These are phyloP conservation scores for Plantago ovata DNA, from an alignment of 257 asterid genomes.

Conservation along the genomic window DNA sequence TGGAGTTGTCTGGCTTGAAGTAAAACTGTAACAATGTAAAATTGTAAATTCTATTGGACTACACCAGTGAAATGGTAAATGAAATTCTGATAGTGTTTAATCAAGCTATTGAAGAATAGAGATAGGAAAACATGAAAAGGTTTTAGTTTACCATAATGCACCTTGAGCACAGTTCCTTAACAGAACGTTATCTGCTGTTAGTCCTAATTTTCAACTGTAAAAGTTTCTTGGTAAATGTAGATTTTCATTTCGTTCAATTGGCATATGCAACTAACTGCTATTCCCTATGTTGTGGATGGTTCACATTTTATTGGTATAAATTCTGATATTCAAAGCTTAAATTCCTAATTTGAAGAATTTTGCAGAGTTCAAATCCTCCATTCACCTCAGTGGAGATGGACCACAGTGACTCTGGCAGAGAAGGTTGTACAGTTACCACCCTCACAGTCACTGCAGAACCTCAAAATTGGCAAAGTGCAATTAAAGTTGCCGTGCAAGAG, in stretches of 20 bases:
- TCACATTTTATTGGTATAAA: constrained; percentile 14
- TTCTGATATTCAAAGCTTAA: constrained; percentile 18
- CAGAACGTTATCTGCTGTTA: background rate
- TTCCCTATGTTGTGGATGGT: constrained; percentile 6
- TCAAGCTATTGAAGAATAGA: constrained; percentile 1
- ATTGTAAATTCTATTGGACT: background rate
- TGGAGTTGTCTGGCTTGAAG: constrained; percentile 14
- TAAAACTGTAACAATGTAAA: too few species aligned
- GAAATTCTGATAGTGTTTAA: constrained; percentile 3
- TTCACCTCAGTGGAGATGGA: constrained; percentile 97
- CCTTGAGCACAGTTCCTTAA: constrained; percentile 17
- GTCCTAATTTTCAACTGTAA: background rate
- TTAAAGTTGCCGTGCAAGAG: constrained; percentile 99
- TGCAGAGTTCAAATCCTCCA: constrained; percentile 97
- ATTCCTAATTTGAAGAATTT: constrained; percentile 31
- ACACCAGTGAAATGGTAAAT: background rate
- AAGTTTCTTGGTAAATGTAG: background rate
- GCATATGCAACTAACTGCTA: background rate
- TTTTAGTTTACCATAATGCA: constrained; percentile 5
- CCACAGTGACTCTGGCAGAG: constrained; percentile 99
- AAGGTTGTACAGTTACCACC: constrained; percentile 98
- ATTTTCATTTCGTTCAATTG: background rate
- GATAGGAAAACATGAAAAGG: constrained; percentile 10
- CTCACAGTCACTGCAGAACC: constrained; percentile 97
- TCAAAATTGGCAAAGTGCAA: constrained; percentile 88